Conservation (phyloP, 2,329 filamentous ascomycete species). For the Beauveria australis region DNA sequence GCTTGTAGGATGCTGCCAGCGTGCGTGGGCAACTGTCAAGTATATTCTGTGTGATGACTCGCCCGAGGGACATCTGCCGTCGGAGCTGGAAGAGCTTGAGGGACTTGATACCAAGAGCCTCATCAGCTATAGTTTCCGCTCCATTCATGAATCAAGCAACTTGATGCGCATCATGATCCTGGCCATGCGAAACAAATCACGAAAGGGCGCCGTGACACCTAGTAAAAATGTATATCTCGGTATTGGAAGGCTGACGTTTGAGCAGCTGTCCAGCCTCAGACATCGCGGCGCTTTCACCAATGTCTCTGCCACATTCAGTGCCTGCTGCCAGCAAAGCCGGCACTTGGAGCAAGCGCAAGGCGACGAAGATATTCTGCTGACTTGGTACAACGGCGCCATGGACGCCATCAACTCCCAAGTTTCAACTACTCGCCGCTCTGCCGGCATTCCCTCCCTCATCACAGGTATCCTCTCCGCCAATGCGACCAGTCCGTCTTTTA, state of each 20-base stretch:
- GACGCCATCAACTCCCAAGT: conserved; percentile 65
- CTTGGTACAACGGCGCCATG: conserved; percentile 67
- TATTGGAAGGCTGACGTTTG: conserved; percentile 69
- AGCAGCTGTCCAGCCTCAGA: conserved; percentile 71
- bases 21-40: conserved; percentile 71
- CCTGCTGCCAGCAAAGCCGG: conserved; percentile 62
- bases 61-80: conserved; percentile 77
- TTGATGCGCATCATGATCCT: conserved; percentile 57
- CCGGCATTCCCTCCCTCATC: conserved; percentile 81
- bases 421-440: conserved; percentile 81
- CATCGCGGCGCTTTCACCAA: conserved; percentile 92
- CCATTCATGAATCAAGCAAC: conserved; percentile 86
- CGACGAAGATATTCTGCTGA: conserved; percentile 42
- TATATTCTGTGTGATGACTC: conserved; percentile 86
- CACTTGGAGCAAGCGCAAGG: conserved; percentile 29
- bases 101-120: conserved; percentile 79
- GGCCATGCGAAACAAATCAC: conserved; percentile 41
- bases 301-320: conserved; percentile 78
- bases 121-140: conserved; percentile 89
- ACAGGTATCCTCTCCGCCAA: conserved; percentile 70
- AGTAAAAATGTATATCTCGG: conserved; percentile 48
- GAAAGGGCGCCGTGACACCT: conserved; percentile 37
- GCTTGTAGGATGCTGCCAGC: conserved; percentile 51
- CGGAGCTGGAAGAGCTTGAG: conserved; percentile 64
- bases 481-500: conserved; percentile 50